Evolutionary conservation across 257 asterid species (phyloP), one percentile per base, ranked within the genome.

Genomic region (Echites panduratus): DNA sequence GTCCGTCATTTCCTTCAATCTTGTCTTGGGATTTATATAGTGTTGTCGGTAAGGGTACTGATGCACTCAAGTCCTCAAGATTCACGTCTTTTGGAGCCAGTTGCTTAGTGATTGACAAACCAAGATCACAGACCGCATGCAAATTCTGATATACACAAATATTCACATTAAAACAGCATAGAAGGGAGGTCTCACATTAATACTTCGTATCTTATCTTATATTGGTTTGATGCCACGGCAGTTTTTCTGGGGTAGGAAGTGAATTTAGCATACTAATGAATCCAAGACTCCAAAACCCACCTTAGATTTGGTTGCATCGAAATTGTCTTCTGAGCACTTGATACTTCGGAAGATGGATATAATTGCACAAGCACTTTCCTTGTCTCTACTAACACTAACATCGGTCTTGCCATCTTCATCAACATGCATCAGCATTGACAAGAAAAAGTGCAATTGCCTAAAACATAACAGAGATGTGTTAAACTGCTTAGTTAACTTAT

Each of bases 341-440:
- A 92, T 90, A 75, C 87, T 80, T 71, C 69, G 86, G 79, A 95
- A 86, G 70, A 87, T 84, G 12, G 97, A 85, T 73, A 78, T 69
- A 74, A 95, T 72, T 48, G 83, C 75, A 17, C 89, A 84, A 72
- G 87, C 72, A 63, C 85, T 89, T 70, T 90, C 98, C 86, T 86
- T 89, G 78, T 90, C 90, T 83, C 81, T 92, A 87, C 79, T 84
- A 73, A 72, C 69, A 79, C 70, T 75, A 81, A 66, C 77, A 79
- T 90, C 92, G 73, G 89, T 80, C 80, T 90, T 90, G 44, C 88
- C 87, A 63, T 89, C 97, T 76, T 83, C 92, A 70, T 90, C 92
- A 70, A 86, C 94, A 61, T 85, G 90, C 83, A 90, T 84, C 85
- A 95, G 87, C 99, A 87, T 89, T 58, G 99, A 90, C 71, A 95